A percentile compares a stretch with the other conserved stretches of the same genome.
phyloP scores from a whole-genome alignment of 495 filamentous ascomycete species.

The Trichoderma virens region DNA sequence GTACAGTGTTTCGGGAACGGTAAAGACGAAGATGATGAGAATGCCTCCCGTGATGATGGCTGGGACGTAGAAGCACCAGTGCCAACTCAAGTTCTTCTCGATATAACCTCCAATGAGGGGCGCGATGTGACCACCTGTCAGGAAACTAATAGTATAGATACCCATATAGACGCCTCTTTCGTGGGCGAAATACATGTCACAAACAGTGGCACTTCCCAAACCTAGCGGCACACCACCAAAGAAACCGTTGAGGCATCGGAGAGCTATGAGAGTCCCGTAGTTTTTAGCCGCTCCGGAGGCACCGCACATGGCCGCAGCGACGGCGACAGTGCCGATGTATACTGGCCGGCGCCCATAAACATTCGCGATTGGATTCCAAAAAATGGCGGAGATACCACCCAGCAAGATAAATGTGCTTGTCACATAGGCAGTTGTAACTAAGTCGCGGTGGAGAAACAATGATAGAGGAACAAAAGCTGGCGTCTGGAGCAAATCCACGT shows the following conservation, averaged over 20 bases:
- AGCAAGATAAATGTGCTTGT: conserved; percentile 11
- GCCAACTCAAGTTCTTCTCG: conserved; percentile 52
- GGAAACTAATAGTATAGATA: conserved; percentile 54
- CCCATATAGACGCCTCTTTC: conserved; percentile 58
- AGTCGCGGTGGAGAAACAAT: conserved; percentile 3
- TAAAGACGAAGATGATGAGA: conserved; percentile 52
- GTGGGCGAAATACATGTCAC: conserved; percentile 62
- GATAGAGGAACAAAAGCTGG: conserved; percentile 11
- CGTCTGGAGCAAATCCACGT: background rate
- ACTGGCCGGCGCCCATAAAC: conserved; percentile 61
- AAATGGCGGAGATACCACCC: conserved; percentile 28
- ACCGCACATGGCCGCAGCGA: conserved; percentile 32
- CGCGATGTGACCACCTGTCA: conserved; percentile 57
- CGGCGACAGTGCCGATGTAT: conserved; percentile 52
- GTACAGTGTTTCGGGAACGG: conserved; percentile 28
- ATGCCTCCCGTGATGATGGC: conserved; percentile 51
- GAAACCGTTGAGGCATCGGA: conserved; percentile 54
- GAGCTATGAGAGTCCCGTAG: conserved; percentile 58
- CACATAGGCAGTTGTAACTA: conserved; percentile 11
- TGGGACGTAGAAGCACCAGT: conserved; percentile 59
- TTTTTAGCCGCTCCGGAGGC: conserved; percentile 40
- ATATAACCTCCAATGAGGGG: conserved; percentile 62
- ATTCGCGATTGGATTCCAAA: conserved; percentile 63
- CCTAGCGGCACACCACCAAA: conserved; percentile 58
- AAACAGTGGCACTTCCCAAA: conserved; percentile 53